Evolutionary conservation across 352 stramenopile genomes (phyloP).

Genomic region (Pythium aphanidermatum): DNA sequence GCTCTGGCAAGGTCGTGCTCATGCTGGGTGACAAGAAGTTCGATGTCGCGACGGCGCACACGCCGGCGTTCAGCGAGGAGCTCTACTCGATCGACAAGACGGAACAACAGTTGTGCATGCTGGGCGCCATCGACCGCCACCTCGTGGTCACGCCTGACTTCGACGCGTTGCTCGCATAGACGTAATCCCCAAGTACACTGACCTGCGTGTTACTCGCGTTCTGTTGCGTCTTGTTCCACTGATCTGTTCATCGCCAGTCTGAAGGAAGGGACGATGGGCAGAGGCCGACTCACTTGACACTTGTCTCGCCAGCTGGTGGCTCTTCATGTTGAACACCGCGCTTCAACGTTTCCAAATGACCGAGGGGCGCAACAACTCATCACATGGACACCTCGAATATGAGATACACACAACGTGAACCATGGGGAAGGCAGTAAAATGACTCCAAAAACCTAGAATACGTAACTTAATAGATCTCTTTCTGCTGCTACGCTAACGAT

Average conservation of each 20-base stretch:
- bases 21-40: constrained; percentile 86
- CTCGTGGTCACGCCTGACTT: constrained; percentile 85
- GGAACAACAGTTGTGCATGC: constrained; percentile 70
- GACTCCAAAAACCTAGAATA: constrained; percentile 22
- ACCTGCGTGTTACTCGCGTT: too few species aligned
- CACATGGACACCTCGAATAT: too few species aligned
- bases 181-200: neutral
- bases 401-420: too few species aligned
- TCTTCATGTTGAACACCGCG: constrained; percentile 4
- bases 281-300: too few species aligned
- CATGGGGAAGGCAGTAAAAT: too few species aligned
- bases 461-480: constrained; percentile 23
- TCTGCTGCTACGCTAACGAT: constrained; percentile 19
- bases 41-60: constrained; percentile 70
- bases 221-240: too few species aligned
- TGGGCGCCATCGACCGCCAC: constrained; percentile 69
- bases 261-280: too few species aligned
- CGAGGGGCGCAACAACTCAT: too few species aligned
- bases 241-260: too few species aligned
- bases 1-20: constrained; percentile 80
- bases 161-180: constrained; percentile 69
- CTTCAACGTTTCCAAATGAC: too few species aligned
- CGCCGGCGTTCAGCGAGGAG: constrained; percentile 78
- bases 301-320: constrained; percentile 3
- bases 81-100: constrained; percentile 71